phyloP scores from a whole-genome alignment of 768 basidiomycete species.

The Macrocybe gigantea region DNA sequence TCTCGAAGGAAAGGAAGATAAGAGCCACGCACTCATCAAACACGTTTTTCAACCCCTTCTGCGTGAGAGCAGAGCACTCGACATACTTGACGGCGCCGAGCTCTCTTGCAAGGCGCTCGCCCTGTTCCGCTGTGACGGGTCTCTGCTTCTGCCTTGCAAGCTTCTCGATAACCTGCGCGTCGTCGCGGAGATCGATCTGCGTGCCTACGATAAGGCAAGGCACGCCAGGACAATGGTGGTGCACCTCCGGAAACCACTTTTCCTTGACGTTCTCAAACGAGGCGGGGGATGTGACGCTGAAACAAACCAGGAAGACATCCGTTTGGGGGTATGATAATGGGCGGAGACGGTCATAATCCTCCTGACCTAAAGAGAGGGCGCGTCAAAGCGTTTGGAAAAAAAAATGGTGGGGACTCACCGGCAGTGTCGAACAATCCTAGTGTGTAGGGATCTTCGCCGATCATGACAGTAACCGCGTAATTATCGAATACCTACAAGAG shows the following conservation, averaged over 20 bases:
- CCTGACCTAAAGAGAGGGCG: conserved; percentile 62
- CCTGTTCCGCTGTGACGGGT: conserved; percentile 82
- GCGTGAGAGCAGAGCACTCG: conserved; percentile 98
- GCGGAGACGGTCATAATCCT: conserved; percentile 99
- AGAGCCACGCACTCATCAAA: conserved; percentile 83
- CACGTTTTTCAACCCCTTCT: conserved; percentile 99
- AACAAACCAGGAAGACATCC: conserved; percentile 99
- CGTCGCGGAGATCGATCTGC: conserved; percentile 95
- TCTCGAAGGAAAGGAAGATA: conserved; percentile 5
- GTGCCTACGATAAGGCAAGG: conserved; percentile 99
- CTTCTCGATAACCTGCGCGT: conserved; percentile 90
- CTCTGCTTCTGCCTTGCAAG: conserved; percentile 93
- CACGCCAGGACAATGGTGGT: conserved; percentile 98
- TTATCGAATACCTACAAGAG: conserved; percentile 81
- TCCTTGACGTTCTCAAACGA: conserved; percentile 99
- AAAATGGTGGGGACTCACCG: conserved; percentile 48
- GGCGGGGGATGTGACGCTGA: conserved; percentile 97
- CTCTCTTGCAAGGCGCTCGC: conserved; percentile 93
- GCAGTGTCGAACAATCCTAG: conserved; percentile 98
- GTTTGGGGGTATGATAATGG: conserved; percentile 99
- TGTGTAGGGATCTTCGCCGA: conserved; percentile 99
- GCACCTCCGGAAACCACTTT: conserved; percentile 99
- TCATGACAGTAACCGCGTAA: conserved; percentile 99
- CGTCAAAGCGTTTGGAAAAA: conserved; percentile 5
- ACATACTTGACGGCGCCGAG: conserved; percentile 98